Conservation (phyloP, 2,329 filamentous ascomycete species). For the Sporothrix brasiliensis region DNA sequence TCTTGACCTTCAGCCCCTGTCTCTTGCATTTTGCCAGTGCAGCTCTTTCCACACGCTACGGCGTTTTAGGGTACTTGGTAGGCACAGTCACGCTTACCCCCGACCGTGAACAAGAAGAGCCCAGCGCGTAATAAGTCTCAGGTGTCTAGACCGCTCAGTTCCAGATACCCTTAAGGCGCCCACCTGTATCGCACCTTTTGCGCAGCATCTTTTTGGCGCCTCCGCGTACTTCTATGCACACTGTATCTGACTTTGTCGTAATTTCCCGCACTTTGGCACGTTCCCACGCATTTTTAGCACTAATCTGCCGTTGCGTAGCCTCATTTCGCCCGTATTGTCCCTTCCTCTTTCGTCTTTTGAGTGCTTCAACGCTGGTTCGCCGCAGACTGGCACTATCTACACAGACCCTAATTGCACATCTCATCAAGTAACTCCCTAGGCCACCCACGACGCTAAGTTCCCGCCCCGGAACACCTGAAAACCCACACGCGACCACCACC, state of each 20-base stretch:
- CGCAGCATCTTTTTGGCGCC: neutral
- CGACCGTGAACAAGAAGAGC: neutral
- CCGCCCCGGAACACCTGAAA: neutral
- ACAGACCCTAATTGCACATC: neutral
- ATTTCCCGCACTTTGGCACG: neutral
- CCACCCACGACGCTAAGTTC: neutral
- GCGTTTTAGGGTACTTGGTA: neutral
- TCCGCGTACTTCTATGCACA: neutral
- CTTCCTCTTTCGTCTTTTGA: neutral
- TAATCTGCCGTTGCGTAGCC: neutral
- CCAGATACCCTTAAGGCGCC: conserved; percentile 22
- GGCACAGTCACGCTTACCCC: conserved; percentile 9
- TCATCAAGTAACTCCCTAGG: neutral
- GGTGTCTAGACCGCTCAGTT: neutral
- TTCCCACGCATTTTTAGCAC: neutral
- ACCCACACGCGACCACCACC: neutral
- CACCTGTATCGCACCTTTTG: neutral
- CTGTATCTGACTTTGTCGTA: neutral
- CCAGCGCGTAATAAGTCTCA: neutral
- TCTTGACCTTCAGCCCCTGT: neutral
- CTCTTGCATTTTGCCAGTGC: conserved; percentile 15
- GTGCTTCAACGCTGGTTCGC: neutral
- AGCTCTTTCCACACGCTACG: conserved; percentile 4
- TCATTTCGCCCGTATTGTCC: neutral
- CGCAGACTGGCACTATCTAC: neutral